phyloP scores from a whole-genome alignment of 345 rosid genomes.

The Laguncularia racemosa region DNA sequence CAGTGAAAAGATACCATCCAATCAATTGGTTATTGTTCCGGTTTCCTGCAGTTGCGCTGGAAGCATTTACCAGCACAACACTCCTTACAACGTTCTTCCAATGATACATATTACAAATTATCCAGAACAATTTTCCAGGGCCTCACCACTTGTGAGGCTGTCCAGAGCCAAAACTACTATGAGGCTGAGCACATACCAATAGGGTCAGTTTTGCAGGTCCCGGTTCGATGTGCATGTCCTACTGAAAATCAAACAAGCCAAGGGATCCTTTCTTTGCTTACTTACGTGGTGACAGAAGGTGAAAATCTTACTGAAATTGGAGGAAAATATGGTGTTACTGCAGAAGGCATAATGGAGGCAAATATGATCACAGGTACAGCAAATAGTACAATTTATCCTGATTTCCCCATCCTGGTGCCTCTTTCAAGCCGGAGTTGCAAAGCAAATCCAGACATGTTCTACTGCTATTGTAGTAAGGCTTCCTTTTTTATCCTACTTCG shows the following conservation, averaged over 20 bases:
- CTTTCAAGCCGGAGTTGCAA: conserved; percentile 11
- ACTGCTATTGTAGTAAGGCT: conserved; percentile 8
- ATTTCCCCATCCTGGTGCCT: conserved; percentile 62
- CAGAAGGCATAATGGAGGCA: conserved; percentile 28
- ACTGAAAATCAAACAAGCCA: conserved; percentile 34
- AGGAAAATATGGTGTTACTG: conserved; percentile 20
- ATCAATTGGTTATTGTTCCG: conserved; percentile 17
- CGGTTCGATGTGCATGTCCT: conserved; percentile 15
- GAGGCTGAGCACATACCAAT: neutral
- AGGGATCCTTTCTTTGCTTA: conserved; percentile 32
- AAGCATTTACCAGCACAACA: conserved; percentile 13
- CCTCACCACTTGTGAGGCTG: conserved; percentile 14
- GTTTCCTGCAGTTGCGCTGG: conserved; percentile 24
- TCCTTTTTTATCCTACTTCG: neutral
- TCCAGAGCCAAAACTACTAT: conserved; percentile 6
- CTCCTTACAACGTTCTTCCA: conserved; percentile 2
- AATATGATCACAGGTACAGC: conserved; percentile 36
- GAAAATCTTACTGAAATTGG: conserved; percentile 42
- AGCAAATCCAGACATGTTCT: neutral
- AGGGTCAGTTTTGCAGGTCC: conserved; percentile 17
- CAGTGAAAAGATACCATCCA: neutral
- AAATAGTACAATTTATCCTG: conserved; percentile 21
- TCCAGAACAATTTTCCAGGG: conserved; percentile 12
- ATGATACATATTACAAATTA: neutral
- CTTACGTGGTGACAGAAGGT: conserved; percentile 35